These are phyloP conservation scores for Zygosaccharomyces pseudobailii DNA, from an alignment of 1,139 yeast genomes.

Conservation along the genomic window DNA sequence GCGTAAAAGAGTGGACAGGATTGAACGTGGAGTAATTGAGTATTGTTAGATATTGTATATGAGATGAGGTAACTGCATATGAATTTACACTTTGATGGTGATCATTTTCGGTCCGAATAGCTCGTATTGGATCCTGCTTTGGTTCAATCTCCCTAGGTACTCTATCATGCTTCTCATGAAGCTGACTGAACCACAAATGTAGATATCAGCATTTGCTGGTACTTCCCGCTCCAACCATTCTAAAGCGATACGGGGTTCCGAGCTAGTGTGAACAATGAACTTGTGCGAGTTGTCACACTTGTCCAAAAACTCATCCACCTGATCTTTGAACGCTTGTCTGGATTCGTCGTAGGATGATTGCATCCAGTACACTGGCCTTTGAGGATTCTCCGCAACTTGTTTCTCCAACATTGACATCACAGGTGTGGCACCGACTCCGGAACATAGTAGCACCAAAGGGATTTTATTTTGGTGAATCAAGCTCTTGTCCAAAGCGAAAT, in stretches of 20 bases:
- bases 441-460: conserved; percentile 47
- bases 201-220: conserved; percentile 29
- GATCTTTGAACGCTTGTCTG: conserved; percentile 25
- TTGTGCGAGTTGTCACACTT: conserved; percentile 15
- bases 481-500: conserved; percentile 38
- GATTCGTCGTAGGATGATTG: conserved; percentile 26
- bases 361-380: conserved; percentile 33
- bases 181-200: conserved; percentile 30
- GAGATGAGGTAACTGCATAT: background rate
- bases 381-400: conserved; percentile 24
- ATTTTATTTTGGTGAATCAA: conserved; percentile 25
- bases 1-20: conserved; percentile 13
- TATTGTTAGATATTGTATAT: background rate
- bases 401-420: conserved; percentile 47
- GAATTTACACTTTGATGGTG: conserved; percentile 20
- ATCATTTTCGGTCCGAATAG: conserved; percentile 30
- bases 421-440: conserved; percentile 72
- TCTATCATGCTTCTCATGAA: conserved; percentile 29
- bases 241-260: conserved; percentile 24
- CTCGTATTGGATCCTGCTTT: conserved; percentile 1
- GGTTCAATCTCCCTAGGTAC: conserved; percentile 2
- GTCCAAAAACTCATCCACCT: conserved; percentile 20
- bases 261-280: conserved; percentile 21
- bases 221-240: conserved; percentile 22
- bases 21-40: conserved; percentile 9